Conservation (phyloP, 2,329 filamentous ascomycete genomes). For the Verticillium nonalfalfae region DNA sequence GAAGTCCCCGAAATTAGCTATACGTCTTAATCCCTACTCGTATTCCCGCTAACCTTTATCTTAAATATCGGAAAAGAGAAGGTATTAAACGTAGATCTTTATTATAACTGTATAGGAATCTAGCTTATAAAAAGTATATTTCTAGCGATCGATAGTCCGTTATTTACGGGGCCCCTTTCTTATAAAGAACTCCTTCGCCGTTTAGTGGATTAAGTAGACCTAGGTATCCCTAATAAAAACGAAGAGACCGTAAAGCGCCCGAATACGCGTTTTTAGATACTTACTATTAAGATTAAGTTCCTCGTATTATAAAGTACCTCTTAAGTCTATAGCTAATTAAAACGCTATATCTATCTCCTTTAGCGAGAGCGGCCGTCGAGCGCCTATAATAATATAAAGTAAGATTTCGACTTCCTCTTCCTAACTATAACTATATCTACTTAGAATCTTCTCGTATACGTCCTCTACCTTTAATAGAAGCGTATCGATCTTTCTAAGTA, state of each 20-base stretch:
- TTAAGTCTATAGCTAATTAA: neutral
- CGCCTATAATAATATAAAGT: slow-evolving; percentile 10
- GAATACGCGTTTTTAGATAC: neutral
- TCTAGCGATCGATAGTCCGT: neutral
- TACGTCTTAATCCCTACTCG: no score
- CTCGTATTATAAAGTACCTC: neutral
- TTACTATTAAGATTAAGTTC: neutral
- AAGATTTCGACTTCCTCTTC: neutral
- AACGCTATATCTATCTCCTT: slow-evolving; percentile 6
- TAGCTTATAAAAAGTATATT: neutral
- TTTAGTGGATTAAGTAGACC: slow-evolving; percentile 2
- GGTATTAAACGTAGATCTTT: slow-evolving; percentile 1
- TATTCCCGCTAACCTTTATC: no score
- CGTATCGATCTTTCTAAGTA: slow-evolving; percentile 4
- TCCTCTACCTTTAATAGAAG: slow-evolving; percentile 6
- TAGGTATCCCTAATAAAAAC: slow-evolving; percentile 2
- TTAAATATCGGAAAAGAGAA: neutral
- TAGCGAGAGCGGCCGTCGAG: slow-evolving; percentile 6
- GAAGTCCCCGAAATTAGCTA: no score
- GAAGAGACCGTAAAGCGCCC: slow-evolving; percentile 2
- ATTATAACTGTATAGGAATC: neutral
- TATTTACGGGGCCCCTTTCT: neutral
- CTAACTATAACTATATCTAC: neutral
- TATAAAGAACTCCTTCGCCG: slow-evolving; percentile 3
- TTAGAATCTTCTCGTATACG: slow-evolving; percentile 7